Base-by-base conservation (phyloP, 306 rosid genomes). In the Gillenia trifoliata region DNA sequence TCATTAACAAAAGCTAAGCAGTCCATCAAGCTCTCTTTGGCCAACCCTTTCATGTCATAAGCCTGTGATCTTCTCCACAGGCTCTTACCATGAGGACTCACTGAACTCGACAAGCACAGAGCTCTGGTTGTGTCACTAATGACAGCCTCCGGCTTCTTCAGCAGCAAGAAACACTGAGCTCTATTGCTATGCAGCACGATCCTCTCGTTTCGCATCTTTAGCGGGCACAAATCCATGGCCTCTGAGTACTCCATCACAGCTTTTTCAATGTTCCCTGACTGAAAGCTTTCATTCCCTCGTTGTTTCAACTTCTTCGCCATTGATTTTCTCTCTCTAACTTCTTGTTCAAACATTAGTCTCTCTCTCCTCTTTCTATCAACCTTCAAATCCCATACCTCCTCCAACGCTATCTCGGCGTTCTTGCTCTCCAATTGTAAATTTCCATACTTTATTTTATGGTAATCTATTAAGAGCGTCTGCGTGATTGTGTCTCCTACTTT, bases 51-150 rank as follows among this genome's bases (percentile, higher is more conserved):
- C 89, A 83, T 85, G 74, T 86, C 89, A 40, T 81, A 90, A 50
- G 90, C 96, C 74, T 88, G 91, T 22, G 93, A 80, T 69, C 96
- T 82, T 81, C 93, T 86, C 96, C 96, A 86, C 79, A 90, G 71
- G 76, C 89, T 90, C 86, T 84, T 88, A 25, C 80, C 60, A 22
- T 88, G 93, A 78, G 85, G 75, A 49, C 57, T 75, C 68, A 47
- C 79, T 68, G 29, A 75, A 70, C 79, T 80, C 30, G 88, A 83
- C 43, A 91, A 63, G 36, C 96, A 85, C 40, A 91, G 33, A 74
- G 93, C 93, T 74, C 86, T 68, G 8, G 93, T 88, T n/a, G 91
- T 20, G 45, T 91, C 93, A 15, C 93, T 83, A 31, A 91, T 68
- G 68, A 89, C 90, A 4, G 80, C 83, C 3, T 85, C 89, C 43